These are phyloP conservation scores for Seminavis robusta DNA, from an alignment of 108 stramenopile species.

Conservation along the genomic window DNA sequence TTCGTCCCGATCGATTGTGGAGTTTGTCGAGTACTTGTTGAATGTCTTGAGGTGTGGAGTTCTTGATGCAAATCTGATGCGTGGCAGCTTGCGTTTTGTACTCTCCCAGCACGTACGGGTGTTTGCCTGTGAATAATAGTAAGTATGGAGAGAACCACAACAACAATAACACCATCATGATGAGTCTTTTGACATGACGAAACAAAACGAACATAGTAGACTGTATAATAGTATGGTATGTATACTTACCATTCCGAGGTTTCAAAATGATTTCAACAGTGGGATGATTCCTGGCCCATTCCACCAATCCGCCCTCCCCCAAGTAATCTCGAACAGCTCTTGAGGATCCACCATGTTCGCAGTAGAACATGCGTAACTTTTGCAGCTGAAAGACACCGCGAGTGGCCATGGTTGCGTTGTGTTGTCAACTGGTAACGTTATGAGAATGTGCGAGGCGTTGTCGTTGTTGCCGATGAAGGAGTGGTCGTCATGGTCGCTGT, in stretches of 20 bases:
- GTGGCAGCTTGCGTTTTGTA: conserved; percentile 43
- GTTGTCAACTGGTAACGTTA: too few relatives aligned
- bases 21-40: conserved; percentile 55
- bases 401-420: conserved; percentile 84
- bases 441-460: too few relatives aligned
- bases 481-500: too few relatives aligned
- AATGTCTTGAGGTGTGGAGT: conserved; percentile 32
- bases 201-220: conserved; percentile 9
- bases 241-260: conserved; percentile 66
- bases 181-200: too few relatives aligned
- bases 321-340: conserved; percentile 62
- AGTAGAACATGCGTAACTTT: conserved; percentile 70
- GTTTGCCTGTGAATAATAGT: too few relatives aligned
- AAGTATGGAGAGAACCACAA: too few relatives aligned
- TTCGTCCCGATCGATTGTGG: conserved; percentile 76
- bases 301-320: conserved; percentile 42
- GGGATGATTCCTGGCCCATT: conserved; percentile 61
- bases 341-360: conserved; percentile 81
- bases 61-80: conserved; percentile 78
- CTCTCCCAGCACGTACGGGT: conserved; percentile 71
- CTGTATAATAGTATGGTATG: too few relatives aligned
- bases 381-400: conserved; percentile 74
- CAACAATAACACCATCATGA: too few relatives aligned
- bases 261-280: conserved; percentile 50
- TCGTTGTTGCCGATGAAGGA: too few relatives aligned